These are phyloP conservation scores for Arabis hirsuta DNA, from an alignment of 345 rosid genomes.

Conservation along the genomic window DNA sequence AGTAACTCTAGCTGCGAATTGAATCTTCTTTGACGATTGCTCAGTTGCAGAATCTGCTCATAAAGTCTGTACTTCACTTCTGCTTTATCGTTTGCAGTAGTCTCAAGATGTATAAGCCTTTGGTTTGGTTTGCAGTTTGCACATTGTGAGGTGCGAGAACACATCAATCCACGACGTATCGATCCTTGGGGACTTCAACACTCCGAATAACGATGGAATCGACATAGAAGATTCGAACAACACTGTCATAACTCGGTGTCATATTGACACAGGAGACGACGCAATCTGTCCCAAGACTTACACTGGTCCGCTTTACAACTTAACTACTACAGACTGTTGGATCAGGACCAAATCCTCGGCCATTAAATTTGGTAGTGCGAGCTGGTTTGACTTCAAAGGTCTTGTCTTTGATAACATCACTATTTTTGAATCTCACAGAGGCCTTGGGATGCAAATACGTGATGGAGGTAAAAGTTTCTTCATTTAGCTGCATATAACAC, in stretches of 20 bases:
- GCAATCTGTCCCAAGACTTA: conserved; percentile 92
- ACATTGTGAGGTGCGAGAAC: conserved; percentile 71
- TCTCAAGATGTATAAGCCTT: not conserved
- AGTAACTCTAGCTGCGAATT: no score
- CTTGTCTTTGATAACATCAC: conserved; percentile 82
- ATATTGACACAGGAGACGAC: conserved; percentile 87
- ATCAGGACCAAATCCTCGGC: conserved; percentile 92
- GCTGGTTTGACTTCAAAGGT: conserved; percentile 72
- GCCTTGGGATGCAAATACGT: conserved; percentile 83
- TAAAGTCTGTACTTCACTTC: no score
- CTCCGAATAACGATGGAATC: conserved; percentile 93
- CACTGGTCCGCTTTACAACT: conserved; percentile 66
- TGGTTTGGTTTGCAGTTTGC: conserved; percentile 64
- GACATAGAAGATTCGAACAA: conserved; percentile 88
- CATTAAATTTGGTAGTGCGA: conserved; percentile 94
- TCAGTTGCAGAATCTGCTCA: no score
- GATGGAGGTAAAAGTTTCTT: conserved; percentile 74
- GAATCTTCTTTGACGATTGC: no score
- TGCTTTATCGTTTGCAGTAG: no score
- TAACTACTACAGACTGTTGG: conserved; percentile 84
- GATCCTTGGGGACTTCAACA: conserved; percentile 80
- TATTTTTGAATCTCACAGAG: conserved; percentile 84
- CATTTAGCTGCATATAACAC: conserved; percentile 10
- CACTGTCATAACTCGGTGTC: conserved; percentile 71
- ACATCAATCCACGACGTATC: conserved; percentile 70